phyloP scores from a whole-genome alignment of 2,329 filamentous ascomycete genomes.

The Curvularia verruculosa region DNA sequence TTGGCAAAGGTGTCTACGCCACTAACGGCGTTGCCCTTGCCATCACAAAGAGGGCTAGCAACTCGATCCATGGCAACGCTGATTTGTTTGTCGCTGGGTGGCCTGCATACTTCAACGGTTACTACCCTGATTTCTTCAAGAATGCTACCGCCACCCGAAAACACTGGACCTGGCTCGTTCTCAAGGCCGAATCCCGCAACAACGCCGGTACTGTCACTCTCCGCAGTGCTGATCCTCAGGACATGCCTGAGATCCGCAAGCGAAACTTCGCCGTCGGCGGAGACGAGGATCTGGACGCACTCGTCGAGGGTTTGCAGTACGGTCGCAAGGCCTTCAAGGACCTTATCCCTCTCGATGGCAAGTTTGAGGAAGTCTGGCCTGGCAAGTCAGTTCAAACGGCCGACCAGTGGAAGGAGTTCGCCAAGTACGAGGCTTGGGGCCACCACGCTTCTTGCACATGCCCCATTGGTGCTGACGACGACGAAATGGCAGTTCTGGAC shows the following conservation, averaged over 20 bases:
- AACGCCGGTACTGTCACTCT: constrained; percentile 65
- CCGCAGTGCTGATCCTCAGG: constrained; percentile 64
- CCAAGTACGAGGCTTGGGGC: constrained; percentile 46
- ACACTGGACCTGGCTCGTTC: constrained; percentile 57
- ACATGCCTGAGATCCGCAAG: constrained; percentile 62
- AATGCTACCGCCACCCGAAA: constrained; percentile 53
- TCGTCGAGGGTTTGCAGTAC: constrained; percentile 62
- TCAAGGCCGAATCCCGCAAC: constrained; percentile 69
- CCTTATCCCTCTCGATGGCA: constrained; percentile 51
- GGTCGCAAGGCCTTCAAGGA: constrained; percentile 53
- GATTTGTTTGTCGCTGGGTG: constrained; percentile 62
- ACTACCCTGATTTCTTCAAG: constrained; percentile 60
- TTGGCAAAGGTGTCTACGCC: constrained; percentile 53
- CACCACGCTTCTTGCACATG: constrained; percentile 65
- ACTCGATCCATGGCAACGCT: constrained; percentile 51
- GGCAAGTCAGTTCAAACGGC: constrained; percentile 53
- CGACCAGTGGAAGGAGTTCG: constrained; percentile 49
- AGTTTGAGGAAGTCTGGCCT: constrained; percentile 57
- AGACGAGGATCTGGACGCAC: constrained; percentile 56
- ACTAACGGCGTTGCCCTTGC: constrained; percentile 61
- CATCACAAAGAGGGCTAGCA: constrained; percentile 49
- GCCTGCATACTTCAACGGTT: constrained; percentile 59
- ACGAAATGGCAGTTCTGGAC: constrained; percentile 61
- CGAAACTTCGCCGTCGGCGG: constrained; percentile 25
- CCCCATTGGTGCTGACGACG: constrained; percentile 59